A percentile compares a stretch with the other conserved stretches of the same genome.
These are phyloP conservation scores for Parachaetomium inaequale DNA, from an alignment of 495 filamentous ascomycete species.

Conservation along the genomic window DNA sequence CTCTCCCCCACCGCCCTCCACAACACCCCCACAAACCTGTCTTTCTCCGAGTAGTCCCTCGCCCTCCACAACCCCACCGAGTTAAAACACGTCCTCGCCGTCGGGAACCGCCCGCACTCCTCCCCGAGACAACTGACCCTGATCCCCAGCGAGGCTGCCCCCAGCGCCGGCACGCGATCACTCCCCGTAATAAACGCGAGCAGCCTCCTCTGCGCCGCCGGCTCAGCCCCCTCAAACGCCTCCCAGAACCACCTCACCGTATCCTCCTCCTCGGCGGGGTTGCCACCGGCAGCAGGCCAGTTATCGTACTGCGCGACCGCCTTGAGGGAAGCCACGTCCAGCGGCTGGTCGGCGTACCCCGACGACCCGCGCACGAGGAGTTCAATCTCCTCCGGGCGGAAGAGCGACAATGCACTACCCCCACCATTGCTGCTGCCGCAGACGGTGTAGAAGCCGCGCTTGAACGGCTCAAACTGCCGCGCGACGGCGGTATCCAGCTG, in stretches of 20 bases:
- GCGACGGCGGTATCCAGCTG: slow-evolving; percentile 74
- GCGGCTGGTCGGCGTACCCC: slow-evolving; percentile 55
- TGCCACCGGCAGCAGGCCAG: too few relatives aligned
- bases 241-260: slow-evolving; percentile 86
- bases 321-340: slow-evolving; percentile 72
- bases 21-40: slow-evolving; percentile 66
- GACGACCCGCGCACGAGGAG: slow-evolving; percentile 83
- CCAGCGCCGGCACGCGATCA: slow-evolving; percentile 89
- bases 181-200: slow-evolving; percentile 90
- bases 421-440: slow-evolving; percentile 66
- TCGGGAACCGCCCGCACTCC: slow-evolving; percentile 71
- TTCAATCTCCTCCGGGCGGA: slow-evolving; percentile 94
- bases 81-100: slow-evolving; percentile 92
- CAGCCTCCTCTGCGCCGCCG: slow-evolving; percentile 69
- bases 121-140: slow-evolving; percentile 71
- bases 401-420: slow-evolving; percentile 48
- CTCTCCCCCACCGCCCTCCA: slow-evolving; percentile 88
- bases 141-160: slow-evolving; percentile 75
- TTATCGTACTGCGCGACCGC: slow-evolving; percentile 81
- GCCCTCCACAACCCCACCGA: slow-evolving; percentile 74
- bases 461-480: slow-evolving; percentile 92
- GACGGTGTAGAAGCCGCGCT: slow-evolving; percentile 90
- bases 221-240: slow-evolving; percentile 62
- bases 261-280: slow-evolving; percentile 38
- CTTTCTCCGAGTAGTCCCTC: slow-evolving; percentile 50